phyloP scores from a whole-genome alignment of 169 alveolate species.

The Perkinsus olseni region DNA sequence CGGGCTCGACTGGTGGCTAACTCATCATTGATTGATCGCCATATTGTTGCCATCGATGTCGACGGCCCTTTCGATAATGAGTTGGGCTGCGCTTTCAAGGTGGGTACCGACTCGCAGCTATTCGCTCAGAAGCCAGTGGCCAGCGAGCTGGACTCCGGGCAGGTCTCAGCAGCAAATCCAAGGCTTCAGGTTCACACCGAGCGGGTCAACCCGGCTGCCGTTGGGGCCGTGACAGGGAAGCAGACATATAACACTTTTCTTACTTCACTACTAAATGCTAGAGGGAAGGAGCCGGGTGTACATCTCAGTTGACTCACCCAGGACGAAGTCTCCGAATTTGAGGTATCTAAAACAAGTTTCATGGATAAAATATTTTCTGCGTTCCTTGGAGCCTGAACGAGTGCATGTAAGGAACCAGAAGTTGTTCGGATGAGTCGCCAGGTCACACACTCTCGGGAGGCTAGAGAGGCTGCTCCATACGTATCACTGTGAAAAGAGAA shows the following conservation, averaged over 20 bases:
- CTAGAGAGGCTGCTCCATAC: too few species aligned
- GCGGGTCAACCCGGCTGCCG: neutral
- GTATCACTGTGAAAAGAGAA: too few species aligned
- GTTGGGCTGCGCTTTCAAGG: neutral
- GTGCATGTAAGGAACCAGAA: too few species aligned
- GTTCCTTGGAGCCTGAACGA: too few species aligned
- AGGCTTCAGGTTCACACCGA: neutral
- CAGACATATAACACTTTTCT: neutral
- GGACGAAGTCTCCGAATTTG: too few species aligned
- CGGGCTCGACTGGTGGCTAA: neutral
- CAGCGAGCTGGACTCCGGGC: too few species aligned
- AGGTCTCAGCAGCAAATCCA: too few species aligned
- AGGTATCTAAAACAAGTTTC: neutral
- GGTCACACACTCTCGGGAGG: too few species aligned
- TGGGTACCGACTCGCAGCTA: neutral
- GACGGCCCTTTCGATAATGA: neutral
- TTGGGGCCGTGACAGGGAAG: slow-evolving; percentile 9
- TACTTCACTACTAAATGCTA: neutral
- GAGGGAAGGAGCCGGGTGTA: neutral
- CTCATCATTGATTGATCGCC: neutral
- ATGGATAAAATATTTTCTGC: too few species aligned
- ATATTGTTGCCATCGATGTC: neutral
- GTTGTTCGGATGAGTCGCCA: too few species aligned
- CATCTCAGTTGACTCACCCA: neutral
- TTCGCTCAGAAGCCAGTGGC: too few species aligned